A percentile compares a stretch with the other conserved stretches of the same genome.
Conservation (phyloP, 2,329 filamentous ascomycete genomes). For the Penicillium sp. region DNA sequence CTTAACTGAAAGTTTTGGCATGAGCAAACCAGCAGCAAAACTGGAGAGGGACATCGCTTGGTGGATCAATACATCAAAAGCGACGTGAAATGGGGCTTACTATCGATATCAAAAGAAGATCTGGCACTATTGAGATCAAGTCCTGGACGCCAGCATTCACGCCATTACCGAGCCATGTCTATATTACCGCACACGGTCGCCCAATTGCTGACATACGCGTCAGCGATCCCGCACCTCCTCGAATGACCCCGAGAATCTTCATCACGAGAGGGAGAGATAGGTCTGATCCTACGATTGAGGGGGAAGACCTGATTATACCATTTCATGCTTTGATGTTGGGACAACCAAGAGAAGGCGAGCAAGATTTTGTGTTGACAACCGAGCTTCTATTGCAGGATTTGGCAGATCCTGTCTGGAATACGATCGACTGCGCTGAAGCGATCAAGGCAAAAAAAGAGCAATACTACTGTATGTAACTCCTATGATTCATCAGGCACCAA, state of each 20-base stretch:
- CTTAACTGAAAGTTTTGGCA: too few species aligned
- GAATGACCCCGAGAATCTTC: conserved; percentile 2
- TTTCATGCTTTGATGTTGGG: conserved; percentile 9
- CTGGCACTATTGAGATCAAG: conserved; percentile 13
- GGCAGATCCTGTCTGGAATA: too few species aligned
- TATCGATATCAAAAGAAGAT: not conserved
- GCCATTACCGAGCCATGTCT: not conserved
- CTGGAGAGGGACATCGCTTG: too few species aligned
- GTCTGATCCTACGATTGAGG: conserved; percentile 1
- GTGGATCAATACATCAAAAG: too few species aligned
- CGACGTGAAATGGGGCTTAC: too few species aligned
- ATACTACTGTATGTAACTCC: too few species aligned
- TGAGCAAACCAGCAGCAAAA: too few species aligned
- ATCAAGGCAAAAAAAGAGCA: too few species aligned
- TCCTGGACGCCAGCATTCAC: conserved; percentile 8
- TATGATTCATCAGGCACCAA: too few species aligned
- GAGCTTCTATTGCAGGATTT: not conserved
- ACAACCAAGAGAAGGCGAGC: conserved; percentile 5
- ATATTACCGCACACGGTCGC: not conserved
- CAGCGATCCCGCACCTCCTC: conserved; percentile 4
- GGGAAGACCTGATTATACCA: conserved; percentile 5
- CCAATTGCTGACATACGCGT: not conserved
- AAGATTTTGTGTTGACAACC: conserved; percentile 7
- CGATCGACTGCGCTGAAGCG: too few species aligned
- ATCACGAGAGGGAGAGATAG: conserved; percentile 7